Percentiles rank a stretch among this genome's conserved stretches.
Conservation (phyloP, 441 rosid species). For the Corymbia citriodora region DNA sequence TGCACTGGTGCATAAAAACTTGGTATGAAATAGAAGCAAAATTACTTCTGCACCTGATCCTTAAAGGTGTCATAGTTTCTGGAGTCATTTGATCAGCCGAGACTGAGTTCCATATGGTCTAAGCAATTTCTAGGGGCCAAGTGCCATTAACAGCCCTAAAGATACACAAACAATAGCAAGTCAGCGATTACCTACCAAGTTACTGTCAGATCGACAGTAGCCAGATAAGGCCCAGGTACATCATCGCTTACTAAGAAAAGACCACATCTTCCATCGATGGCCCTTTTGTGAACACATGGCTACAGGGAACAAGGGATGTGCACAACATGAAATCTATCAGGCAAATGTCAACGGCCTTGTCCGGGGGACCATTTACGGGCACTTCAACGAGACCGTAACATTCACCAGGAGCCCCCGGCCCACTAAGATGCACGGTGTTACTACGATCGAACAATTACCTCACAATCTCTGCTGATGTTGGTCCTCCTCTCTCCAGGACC, state of each 20-base stretch:
- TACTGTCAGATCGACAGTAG: background rate
- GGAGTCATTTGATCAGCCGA: background rate
- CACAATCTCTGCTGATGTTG: background rate
- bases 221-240: background rate
- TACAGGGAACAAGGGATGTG: background rate
- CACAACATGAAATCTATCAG: background rate
- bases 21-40: background rate
- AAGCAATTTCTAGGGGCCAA: background rate
- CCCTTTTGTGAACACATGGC: background rate
- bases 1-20: background rate
- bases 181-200: background rate
- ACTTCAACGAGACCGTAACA: background rate
- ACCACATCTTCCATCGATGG: background rate
- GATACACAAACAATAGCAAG: background rate
- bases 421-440: background rate
- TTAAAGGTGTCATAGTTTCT: background rate
- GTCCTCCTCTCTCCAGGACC: background rate
- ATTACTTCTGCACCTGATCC: background rate
- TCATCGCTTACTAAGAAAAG: background rate
- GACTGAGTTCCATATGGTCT: background rate
- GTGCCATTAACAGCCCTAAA: background rate
- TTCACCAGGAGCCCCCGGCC: background rate
- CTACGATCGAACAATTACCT: background rate
- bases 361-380: background rate
- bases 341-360: background rate